Evolutionary conservation across 108 stramenopile species (phyloP).

Genomic region (Halocafeteria seosinensis): DNA sequence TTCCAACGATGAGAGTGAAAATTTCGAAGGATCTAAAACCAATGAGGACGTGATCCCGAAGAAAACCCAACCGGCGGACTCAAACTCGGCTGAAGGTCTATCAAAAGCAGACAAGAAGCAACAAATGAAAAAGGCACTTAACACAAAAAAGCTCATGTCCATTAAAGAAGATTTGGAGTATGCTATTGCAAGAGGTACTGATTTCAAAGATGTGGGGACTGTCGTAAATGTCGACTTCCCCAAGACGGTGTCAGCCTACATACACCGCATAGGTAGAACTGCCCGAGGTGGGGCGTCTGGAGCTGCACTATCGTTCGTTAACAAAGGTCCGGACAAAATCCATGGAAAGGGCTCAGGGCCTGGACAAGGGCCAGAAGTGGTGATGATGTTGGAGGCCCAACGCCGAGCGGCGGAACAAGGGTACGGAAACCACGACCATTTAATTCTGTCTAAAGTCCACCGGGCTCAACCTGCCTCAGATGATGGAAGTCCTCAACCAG

Average conservation of each 20-base stretch:
- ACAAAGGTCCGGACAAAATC: constrained; percentile 16
- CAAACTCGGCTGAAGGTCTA: constrained; percentile 11
- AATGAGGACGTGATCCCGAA: constrained; percentile 16
- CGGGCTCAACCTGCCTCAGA: neutral
- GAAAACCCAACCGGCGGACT: constrained; percentile 9
- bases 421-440: constrained; percentile 15
- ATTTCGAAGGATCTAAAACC: constrained; percentile 17
- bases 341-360: constrained; percentile 12
- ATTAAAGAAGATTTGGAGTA: constrained; percentile 35
- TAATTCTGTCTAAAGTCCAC: constrained; percentile 1
- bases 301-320: constrained; percentile 69
- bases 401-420: constrained; percentile 36
- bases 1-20: constrained; percentile 6
- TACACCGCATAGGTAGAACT: constrained; percentile 90
- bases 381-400: constrained; percentile 55
- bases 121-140: constrained; percentile 38
- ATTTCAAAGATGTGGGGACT: constrained; percentile 79
- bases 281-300: constrained; percentile 84
- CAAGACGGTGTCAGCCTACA: constrained; percentile 59
- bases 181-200: constrained; percentile 80
- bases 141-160: neutral
- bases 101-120: constrained; percentile 1
- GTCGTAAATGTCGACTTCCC: constrained; percentile 95
- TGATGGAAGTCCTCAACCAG: constrained; percentile 53
- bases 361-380: constrained; percentile 39